phyloP scores from a whole-genome alignment of 2,329 filamentous ascomycete genomes.

The Aspergillus ustus region DNA sequence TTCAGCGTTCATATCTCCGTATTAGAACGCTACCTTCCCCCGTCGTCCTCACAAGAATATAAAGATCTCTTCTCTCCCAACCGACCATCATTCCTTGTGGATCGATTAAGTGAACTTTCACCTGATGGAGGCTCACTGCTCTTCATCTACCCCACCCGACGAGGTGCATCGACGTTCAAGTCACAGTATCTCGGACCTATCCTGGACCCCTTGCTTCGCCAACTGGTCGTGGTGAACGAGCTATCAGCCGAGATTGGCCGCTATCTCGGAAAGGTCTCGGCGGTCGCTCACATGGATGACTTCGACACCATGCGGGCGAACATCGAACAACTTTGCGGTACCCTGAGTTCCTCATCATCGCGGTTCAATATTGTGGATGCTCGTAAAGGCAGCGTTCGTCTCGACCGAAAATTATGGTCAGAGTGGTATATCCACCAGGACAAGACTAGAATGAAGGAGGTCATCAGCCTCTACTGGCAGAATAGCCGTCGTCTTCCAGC shows the following conservation, averaged over 20 bases:
- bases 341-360: slow-evolving; percentile 42
- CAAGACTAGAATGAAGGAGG: slow-evolving; percentile 61
- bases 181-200: slow-evolving; percentile 64
- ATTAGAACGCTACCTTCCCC: slow-evolving; percentile 69
- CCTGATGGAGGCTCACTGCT: slow-evolving; percentile 61
- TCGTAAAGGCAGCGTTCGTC: slow-evolving; percentile 54
- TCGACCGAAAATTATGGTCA: slow-evolving; percentile 61
- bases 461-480: slow-evolving; percentile 49
- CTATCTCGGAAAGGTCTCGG: slow-evolving; percentile 58
- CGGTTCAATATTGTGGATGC: slow-evolving; percentile 56
- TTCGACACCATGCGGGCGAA: slow-evolving; percentile 56
- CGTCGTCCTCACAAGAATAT: slow-evolving; percentile 63
- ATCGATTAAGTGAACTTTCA: slow-evolving; percentile 65
- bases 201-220: slow-evolving; percentile 64
- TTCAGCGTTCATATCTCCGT: slow-evolving; percentile 64
- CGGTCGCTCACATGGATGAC: slow-evolving; percentile 59
- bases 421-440: slow-evolving; percentile 71
- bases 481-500: slow-evolving; percentile 41
- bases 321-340: slow-evolving; percentile 45
- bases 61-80: slow-evolving; percentile 60
- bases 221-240: slow-evolving; percentile 62
- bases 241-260: slow-evolving; percentile 62
- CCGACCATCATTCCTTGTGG: slow-evolving; percentile 62
- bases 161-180: slow-evolving; percentile 63
- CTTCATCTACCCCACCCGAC: slow-evolving; percentile 66